Conservation (phyloP, 768 basidiomycete genomes). For the Boletus huronensis region DNA sequence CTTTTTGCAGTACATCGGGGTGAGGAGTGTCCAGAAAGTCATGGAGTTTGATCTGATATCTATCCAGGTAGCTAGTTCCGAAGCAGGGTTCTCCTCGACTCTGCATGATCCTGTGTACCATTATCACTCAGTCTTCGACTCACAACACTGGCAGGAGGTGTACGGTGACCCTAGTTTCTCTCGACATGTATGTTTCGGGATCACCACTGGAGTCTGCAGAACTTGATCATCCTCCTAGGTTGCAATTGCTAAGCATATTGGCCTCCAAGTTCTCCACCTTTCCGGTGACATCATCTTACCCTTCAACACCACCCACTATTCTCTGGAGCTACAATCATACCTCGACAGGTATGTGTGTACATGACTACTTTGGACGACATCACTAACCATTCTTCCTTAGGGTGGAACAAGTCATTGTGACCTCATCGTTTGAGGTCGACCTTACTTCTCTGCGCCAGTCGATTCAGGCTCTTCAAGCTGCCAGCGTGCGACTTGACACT, state of each 20-base stretch:
- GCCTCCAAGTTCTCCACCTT: slow-evolving; percentile 59
- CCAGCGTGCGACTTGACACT: slow-evolving; percentile 53
- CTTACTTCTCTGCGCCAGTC: slow-evolving; percentile 43
- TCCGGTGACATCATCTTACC: slow-evolving; percentile 65
- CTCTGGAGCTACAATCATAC: slow-evolving; percentile 61
- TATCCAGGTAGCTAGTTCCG: slow-evolving; percentile 33
- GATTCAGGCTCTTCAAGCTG: slow-evolving; percentile 45
- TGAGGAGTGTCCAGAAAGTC: slow-evolving; percentile 30
- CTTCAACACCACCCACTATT: slow-evolving; percentile 75
- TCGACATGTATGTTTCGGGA: slow-evolving; percentile 51
- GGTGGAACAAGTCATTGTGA: slow-evolving; percentile 26
- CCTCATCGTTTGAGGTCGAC: slow-evolving; percentile 45
- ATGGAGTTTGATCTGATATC: slow-evolving; percentile 1
- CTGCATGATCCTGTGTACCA: slow-evolving; percentile 65
- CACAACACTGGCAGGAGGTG: slow-evolving; percentile 64
- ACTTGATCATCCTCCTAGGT: slow-evolving; percentile 37
- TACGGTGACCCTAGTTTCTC: slow-evolving; percentile 77
- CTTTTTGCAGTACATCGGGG: slow-evolving; percentile 79
- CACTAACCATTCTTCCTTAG: slow-evolving; percentile 12
- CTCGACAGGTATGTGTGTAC: slow-evolving; percentile 47
- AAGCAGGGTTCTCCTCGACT: slow-evolving; percentile 32
- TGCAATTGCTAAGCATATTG: slow-evolving; percentile 65
- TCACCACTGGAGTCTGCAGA: not conserved
- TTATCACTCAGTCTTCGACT: slow-evolving; percentile 76
- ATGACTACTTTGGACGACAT: slow-evolving; percentile 25